Conservation (phyloP, 306 rosid genomes). For the Pterocarpus santalinus region DNA sequence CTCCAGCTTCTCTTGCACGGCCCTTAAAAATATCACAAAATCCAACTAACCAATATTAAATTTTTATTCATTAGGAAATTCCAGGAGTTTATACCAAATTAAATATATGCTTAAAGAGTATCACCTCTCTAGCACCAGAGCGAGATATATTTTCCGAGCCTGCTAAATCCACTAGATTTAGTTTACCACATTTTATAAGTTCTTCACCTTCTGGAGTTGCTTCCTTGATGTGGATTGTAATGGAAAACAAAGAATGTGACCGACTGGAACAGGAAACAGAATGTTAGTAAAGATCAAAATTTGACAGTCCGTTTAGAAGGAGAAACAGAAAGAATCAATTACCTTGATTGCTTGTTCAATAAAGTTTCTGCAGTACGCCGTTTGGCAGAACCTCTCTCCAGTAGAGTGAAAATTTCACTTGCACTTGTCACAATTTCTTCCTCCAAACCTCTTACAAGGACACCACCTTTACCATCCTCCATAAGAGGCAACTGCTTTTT, state of each 20-base stretch:
- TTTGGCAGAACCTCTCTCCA: constrained; percentile 95
- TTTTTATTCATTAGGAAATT: neutral
- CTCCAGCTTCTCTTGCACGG: constrained; percentile 99
- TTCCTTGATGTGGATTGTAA: constrained; percentile 98
- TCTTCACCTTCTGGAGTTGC: constrained; percentile 99
- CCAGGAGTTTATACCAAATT: constrained; percentile 5
- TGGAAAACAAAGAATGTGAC: constrained; percentile 94
- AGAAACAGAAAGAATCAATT: constrained; percentile 2
- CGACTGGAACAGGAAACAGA: constrained; percentile 66
- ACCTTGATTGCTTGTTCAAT: constrained; percentile 96
- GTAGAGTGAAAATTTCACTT: constrained; percentile 77
- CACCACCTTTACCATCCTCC: constrained; percentile 99
- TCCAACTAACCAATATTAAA: neutral
- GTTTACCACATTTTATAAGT: constrained; percentile 93
- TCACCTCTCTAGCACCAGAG: constrained; percentile 99
- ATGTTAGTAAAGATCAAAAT: neutral
- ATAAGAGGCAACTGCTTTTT: constrained; percentile 90
- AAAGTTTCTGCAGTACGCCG: constrained; percentile 97
- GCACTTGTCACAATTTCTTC: constrained; percentile 96
- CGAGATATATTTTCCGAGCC: constrained; percentile 99
- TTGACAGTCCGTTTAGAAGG: neutral
- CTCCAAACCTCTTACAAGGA: constrained; percentile 92
- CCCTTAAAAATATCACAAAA: constrained; percentile 64
- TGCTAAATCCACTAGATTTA: constrained; percentile 94
- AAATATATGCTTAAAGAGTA: neutral